phyloP scores from a whole-genome alignment of 2,329 filamentous ascomycete species.

The Claviceps sorghi region DNA sequence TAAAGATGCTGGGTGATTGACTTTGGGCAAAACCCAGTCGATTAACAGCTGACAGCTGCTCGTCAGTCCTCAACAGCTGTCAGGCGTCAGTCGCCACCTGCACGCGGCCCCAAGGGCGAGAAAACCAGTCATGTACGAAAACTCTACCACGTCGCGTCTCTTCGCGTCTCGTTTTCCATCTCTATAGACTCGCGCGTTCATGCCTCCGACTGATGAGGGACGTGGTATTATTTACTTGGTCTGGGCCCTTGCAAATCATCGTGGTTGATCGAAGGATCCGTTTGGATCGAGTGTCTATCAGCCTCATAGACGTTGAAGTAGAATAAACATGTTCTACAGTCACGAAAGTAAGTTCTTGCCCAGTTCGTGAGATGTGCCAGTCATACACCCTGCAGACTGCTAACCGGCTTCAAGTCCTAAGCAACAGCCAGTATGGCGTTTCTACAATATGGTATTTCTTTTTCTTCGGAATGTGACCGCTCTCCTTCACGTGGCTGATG shows the following conservation, averaged over 20 bases:
- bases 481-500: background rate
- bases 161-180: background rate
- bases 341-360: conserved; percentile 61
- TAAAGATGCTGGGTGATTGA: background rate
- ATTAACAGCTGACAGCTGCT: background rate
- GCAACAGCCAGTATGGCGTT: conserved; percentile 75
- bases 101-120: background rate
- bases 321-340: conserved; percentile 70
- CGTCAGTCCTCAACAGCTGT: background rate
- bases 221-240: background rate
- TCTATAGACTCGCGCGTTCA: background rate
- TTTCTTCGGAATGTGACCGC: too few species aligned
- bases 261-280: background rate
- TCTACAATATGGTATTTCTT: conserved; percentile 73
- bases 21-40: background rate
- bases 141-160: background rate
- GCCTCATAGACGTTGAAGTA: background rate
- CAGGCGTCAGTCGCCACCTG: background rate
- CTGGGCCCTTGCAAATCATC: background rate
- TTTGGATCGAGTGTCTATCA: background rate
- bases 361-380: background rate
- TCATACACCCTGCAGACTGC: background rate
- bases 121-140: background rate
- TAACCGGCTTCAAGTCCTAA: conserved; percentile 48
- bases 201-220: background rate